Evolutionary conservation across 2,329 filamentous ascomycete genomes (phyloP), one percentile per base, ranked within the genome.

Genomic region (Colletotrichum truncatum): DNA sequence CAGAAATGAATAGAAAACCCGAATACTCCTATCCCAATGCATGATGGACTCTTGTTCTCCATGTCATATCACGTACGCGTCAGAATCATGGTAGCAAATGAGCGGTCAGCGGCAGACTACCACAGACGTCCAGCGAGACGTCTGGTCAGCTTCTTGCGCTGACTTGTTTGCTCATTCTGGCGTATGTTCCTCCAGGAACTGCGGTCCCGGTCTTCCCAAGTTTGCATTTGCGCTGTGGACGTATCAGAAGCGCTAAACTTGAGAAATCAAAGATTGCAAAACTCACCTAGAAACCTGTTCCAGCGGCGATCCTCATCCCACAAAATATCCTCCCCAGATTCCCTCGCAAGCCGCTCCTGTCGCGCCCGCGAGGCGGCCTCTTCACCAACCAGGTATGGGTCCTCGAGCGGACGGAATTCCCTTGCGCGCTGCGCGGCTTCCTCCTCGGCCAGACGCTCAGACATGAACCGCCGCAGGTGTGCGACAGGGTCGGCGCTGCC

Each of bases 381-480:
- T 76, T 91, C 89, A 32, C 90, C 90, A 2, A 92, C 90, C 9
- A 92, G 78, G 61, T 89, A 84, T 0, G 89, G 89, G 69, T 92
- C 90, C 75, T 92, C 90, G 16, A 89, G 80, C 3, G 87, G 88
- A 6, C 84, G 80, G 23, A 56, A 66, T 8, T 58, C 45, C 4
- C 59, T 30, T 11, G 58, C 45, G n/a, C 59, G 59, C 65, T 70
- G 43, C 68, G 70, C 21, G 54, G 70, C 69, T 67, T 77, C 74
- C 63, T 80, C 77, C 65, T 80, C 77, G 34, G 76, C 73, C 57
- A 78, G 73, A 18, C 75, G 73, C 54, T 79, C 76, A n/a, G 79
- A 72, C 51, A 78, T 66, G 26, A 76, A 71, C 65, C 72, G 43
- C 62, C 75, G 73, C 21, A 74, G 66, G 60, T 76, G 70, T 4